Evolutionary conservation across 148 eudicot species (phyloP).

Genomic region (Selenicereus undatus): DNA sequence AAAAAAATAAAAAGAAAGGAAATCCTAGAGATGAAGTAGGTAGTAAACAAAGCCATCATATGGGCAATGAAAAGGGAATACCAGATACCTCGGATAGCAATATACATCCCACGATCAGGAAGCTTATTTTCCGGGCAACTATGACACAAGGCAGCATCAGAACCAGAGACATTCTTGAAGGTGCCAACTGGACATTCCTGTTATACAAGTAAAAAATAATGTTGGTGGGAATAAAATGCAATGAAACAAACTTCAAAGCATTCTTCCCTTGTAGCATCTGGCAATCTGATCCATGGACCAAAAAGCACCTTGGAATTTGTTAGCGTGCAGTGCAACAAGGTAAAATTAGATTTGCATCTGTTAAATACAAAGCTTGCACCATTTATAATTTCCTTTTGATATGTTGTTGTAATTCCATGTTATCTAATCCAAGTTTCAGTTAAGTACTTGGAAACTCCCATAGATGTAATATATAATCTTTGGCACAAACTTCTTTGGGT

Average conservation of each 20-base stretch:
- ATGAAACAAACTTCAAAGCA: constrained; percentile 8
- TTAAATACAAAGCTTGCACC: neutral
- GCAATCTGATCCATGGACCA: neutral
- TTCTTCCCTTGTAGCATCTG: neutral
- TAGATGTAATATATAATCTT: neutral
- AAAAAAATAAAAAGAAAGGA: neutral
- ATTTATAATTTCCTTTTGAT: neutral
- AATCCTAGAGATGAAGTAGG: neutral
- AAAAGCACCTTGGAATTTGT: neutral
- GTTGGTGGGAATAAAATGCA: constrained; percentile 3
- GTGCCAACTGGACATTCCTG: constrained; percentile 99
- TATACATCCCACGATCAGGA: constrained; percentile 74
- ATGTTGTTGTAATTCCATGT: neutral
- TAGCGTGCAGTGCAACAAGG: neutral
- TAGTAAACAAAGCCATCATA: neutral
- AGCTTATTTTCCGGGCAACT: constrained; percentile 73
- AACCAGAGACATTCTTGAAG: constrained; percentile 83
- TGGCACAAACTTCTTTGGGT: neutral
- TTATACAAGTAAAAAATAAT: neutral
- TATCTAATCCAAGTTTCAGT: neutral
- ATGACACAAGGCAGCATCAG: constrained; percentile 64
- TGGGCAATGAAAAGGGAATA: neutral
- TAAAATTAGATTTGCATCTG: neutral
- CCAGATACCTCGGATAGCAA: constrained; percentile 67
- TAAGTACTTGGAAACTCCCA: neutral